Conservation (phyloP, 352 stramenopile species). For the Aphanomyces astaci region DNA sequence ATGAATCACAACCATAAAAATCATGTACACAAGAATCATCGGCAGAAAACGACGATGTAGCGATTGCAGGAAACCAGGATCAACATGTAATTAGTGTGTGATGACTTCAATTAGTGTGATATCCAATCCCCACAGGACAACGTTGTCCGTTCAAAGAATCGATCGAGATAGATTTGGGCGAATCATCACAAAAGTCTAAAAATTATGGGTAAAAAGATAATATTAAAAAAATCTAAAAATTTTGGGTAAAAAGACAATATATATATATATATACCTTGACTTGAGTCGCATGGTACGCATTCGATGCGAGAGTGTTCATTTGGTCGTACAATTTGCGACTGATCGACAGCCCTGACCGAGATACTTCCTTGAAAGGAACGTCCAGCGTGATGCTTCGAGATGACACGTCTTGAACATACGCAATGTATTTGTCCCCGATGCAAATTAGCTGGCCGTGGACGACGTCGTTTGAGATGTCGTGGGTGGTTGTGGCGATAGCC, state of each 20-base stretch:
- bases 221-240: too few species aligned
- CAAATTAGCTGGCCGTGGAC: slow-evolving; percentile 89
- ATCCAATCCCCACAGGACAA: too few species aligned
- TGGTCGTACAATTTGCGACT: slow-evolving; percentile 87
- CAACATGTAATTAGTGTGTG: too few species aligned
- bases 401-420: slow-evolving; percentile 73
- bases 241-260: too few species aligned
- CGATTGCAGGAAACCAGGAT: too few species aligned
- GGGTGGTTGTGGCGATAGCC: slow-evolving; percentile 72
- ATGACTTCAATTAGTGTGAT: too few species aligned
- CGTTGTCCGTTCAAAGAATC: too few species aligned
- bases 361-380: slow-evolving; percentile 73
- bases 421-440: slow-evolving; percentile 88
- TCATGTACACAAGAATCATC: too few species aligned
- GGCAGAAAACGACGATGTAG: too few species aligned
- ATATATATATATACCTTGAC: too few species aligned
- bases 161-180: background rate
- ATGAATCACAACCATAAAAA: too few species aligned
- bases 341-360: slow-evolving; percentile 46
- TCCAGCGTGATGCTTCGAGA: slow-evolving; percentile 62
- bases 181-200: background rate
- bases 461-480: slow-evolving; percentile 82
- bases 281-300: slow-evolving; percentile 84
- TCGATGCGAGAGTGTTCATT: slow-evolving; percentile 83
- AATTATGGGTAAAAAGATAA: too few species aligned